These are phyloP conservation scores for Trichoderma atroviride DNA, from an alignment of 2,329 filamentous ascomycete species.

Conservation along the genomic window DNA sequence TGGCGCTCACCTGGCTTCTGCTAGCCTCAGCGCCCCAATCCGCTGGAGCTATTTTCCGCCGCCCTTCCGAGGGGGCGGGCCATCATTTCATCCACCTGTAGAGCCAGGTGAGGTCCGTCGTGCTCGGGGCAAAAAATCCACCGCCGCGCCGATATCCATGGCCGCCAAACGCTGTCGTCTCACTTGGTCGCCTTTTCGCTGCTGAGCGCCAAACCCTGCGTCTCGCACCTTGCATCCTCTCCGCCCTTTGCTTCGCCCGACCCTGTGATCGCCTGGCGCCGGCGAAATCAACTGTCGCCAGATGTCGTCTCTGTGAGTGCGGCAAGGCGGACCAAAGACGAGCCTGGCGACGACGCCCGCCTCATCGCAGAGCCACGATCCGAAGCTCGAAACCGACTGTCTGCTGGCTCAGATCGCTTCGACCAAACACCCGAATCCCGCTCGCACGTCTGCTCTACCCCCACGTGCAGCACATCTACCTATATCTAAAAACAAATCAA, in stretches of 20 bases:
- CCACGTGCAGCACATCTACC: background rate
- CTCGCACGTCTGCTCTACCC: background rate
- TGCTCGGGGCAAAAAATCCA: conserved; percentile 19
- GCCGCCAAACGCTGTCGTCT: background rate
- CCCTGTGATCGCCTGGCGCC: conserved; percentile 1
- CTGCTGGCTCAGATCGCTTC: background rate
- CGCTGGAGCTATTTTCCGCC: conserved; percentile 20
- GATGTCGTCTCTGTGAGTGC: conserved; percentile 12
- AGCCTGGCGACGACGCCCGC: conserved; percentile 18
- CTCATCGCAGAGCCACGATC: background rate
- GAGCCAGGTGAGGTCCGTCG: background rate
- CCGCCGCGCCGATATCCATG: conserved; percentile 14
- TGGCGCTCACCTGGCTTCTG: background rate
- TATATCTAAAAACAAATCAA: background rate
- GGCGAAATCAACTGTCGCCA: conserved; percentile 3
- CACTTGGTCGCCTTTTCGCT: background rate
- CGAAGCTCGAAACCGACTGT: background rate
- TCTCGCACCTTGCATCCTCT: background rate
- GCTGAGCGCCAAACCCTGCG: background rate
- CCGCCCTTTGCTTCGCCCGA: background rate
- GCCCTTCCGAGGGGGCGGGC: conserved; percentile 8
- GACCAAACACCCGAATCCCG: background rate
- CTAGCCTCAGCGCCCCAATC: conserved; percentile 18
- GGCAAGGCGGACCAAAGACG: conserved; percentile 5
- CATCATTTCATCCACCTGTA: conserved; percentile 18